These are phyloP conservation scores for Henckelia pumila DNA, from an alignment of 257 asterid genomes.

Conservation along the genomic window DNA sequence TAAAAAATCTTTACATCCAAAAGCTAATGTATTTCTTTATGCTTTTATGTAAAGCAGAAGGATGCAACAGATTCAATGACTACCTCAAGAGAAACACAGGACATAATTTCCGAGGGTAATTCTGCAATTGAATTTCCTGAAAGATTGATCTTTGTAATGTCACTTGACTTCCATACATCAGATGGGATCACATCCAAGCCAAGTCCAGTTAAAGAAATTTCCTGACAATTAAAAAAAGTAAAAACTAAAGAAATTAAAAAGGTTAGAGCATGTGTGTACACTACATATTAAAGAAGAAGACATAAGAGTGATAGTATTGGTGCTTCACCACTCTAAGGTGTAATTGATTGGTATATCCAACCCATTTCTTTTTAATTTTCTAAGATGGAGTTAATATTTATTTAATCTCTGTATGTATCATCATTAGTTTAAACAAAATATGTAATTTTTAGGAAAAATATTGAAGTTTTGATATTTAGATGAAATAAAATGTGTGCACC, in stretches of 20 bases:
- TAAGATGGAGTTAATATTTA: background rate
- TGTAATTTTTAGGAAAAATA: too few relatives aligned
- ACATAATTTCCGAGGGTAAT: conserved; percentile 72
- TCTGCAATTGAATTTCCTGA: conserved; percentile 76
- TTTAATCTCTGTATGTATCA: background rate
- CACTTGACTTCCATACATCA: conserved; percentile 68
- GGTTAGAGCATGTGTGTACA: background rate
- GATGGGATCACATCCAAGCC: conserved; percentile 70
- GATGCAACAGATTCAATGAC: conserved; percentile 24
- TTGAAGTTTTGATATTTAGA: background rate
- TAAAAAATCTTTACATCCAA: conserved; percentile 14
- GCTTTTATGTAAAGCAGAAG: conserved; percentile 14
- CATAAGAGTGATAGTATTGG: background rate
- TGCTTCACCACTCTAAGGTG: too few relatives aligned
- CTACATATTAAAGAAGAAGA: conserved; percentile 20
- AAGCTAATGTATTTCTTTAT: conserved; percentile 12
- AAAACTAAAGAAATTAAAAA: conserved; percentile 17
- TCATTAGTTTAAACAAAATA: background rate
- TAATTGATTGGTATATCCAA: background rate
- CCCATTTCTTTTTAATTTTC: background rate
- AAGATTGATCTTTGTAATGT: conserved; percentile 73
- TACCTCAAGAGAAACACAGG: conserved; percentile 83
- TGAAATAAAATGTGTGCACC: background rate
- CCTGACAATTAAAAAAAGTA: conserved; percentile 51
- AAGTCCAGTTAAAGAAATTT: conserved; percentile 65